A percentile compares a stretch with the other conserved stretches of the same genome.
Conservation (phyloP, 176 grass and related monocot species). For the Aegilops speltoides region DNA sequence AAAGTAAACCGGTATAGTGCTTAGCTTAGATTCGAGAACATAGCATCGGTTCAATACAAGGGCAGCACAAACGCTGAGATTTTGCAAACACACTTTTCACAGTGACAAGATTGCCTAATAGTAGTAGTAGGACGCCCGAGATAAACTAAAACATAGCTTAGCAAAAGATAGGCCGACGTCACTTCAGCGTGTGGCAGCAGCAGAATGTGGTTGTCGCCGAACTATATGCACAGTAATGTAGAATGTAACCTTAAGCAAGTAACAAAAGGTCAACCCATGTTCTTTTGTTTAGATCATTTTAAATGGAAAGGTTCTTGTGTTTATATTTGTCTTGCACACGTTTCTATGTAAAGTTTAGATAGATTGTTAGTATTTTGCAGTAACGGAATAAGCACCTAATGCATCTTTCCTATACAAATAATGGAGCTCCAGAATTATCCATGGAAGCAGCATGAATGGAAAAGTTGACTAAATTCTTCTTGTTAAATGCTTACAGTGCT, state of each 20-base stretch:
- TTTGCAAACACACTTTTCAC: not conserved
- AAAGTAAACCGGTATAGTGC: not conserved
- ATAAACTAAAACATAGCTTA: not conserved
- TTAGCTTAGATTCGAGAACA: not conserved
- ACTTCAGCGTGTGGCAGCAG: not conserved
- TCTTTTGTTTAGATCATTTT: too few relatives aligned
- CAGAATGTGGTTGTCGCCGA: too few relatives aligned
- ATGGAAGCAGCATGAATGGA: too few relatives aligned
- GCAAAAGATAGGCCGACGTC: not conserved
- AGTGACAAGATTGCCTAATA: not conserved
- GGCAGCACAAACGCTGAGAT: not conserved
- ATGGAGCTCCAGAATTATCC: too few relatives aligned
- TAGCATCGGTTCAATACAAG: not conserved
- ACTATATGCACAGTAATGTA: not conserved
- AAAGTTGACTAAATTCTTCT: too few relatives aligned
- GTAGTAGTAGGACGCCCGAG: not conserved
- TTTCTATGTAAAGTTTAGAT: too few relatives aligned
- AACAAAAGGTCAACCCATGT: not conserved
- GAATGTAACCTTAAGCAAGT: not conserved
- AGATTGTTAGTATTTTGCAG: too few relatives aligned
- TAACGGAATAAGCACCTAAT: too few relatives aligned
- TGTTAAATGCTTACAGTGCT: too few relatives aligned
- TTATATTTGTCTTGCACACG: too few relatives aligned
- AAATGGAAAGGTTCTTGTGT: too few relatives aligned
- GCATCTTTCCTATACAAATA: too few relatives aligned